A percentile compares a stretch with the other conserved stretches of the same genome.
Evolutionary conservation across 2,329 filamentous ascomycete genomes (phyloP).

Genomic region (Diaporthe longicolla): DNA sequence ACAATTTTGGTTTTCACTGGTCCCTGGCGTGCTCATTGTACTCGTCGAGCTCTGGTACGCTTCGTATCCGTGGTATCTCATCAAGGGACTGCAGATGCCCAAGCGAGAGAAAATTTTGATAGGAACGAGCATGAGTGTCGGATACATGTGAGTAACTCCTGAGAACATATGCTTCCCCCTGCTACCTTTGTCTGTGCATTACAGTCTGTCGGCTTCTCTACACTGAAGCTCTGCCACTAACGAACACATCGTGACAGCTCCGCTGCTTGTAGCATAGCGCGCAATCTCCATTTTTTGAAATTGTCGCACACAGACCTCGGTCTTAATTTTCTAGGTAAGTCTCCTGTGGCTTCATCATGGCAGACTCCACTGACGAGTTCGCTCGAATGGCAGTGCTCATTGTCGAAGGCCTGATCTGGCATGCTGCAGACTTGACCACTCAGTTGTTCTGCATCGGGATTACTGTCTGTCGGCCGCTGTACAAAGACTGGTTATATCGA

Average conservation of each 20-base stretch:
- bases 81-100: conserved; percentile 35
- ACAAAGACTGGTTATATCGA: conserved; percentile 40
- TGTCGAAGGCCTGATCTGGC: conserved; percentile 39
- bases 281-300: conserved; percentile 9
- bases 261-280: conserved; percentile 35
- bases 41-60: conserved; percentile 39
- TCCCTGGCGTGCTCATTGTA: conserved; percentile 9
- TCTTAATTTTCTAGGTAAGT: conserved; percentile 33
- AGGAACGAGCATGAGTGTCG: conserved; percentile 40
- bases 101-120: conserved; percentile 41
- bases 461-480: conserved; percentile 41
- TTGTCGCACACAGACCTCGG: background rate
- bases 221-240: background rate
- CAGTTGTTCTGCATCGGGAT: conserved; percentile 38
- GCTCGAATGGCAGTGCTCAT: conserved; percentile 15
- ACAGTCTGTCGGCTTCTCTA: background rate
- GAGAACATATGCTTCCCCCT: background rate
- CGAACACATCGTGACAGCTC: background rate
- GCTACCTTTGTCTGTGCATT: background rate
- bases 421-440: conserved; percentile 38
- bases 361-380: background rate
- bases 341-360: background rate
- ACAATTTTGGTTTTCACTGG: conserved; percentile 22
- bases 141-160: conserved; percentile 33
- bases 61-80: conserved; percentile 39